Evolutionary conservation across 2,329 filamentous ascomycete species (phyloP).

Genomic region (Cytospora piceicola): DNA sequence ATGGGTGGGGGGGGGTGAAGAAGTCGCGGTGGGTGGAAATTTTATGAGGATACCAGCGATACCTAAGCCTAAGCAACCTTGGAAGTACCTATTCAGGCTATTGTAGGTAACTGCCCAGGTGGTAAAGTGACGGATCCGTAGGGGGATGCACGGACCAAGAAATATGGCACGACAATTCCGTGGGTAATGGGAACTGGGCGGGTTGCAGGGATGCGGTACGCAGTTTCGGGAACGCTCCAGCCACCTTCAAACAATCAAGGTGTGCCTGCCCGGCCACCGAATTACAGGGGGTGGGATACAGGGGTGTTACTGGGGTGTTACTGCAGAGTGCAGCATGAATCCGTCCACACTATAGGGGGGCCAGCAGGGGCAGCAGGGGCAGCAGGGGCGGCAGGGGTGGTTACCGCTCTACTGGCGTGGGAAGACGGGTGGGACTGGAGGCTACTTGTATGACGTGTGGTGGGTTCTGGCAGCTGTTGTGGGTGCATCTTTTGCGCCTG

Average conservation of each 20-base stretch:
- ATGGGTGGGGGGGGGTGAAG: too few species aligned
- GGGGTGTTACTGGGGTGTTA: background rate
- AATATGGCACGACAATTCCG: background rate
- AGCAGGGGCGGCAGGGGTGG: background rate
- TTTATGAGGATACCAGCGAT: constrained; percentile 7
- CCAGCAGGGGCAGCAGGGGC: background rate
- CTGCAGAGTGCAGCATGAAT: too few species aligned
- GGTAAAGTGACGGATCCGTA: background rate
- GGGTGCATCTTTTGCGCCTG: background rate
- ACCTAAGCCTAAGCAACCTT: too few species aligned
- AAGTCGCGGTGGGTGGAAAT: constrained; percentile 3
- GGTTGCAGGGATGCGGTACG: background rate
- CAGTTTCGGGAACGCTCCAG: background rate
- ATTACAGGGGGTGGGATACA: background rate
- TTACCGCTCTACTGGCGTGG: constrained; percentile 4
- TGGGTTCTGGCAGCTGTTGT: background rate
- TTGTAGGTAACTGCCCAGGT: too few species aligned
- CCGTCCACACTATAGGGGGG: background rate
- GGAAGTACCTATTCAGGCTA: too few species aligned
- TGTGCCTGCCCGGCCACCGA: constrained; percentile 5
- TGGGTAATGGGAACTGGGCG: background rate
- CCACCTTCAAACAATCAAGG: constrained; percentile 6
- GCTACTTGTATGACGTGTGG: background rate
- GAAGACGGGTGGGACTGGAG: background rate
- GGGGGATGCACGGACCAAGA: background rate